Conservation (phyloP, 2,329 filamentous ascomycete genomes). For the Penicillium sp. region DNA sequence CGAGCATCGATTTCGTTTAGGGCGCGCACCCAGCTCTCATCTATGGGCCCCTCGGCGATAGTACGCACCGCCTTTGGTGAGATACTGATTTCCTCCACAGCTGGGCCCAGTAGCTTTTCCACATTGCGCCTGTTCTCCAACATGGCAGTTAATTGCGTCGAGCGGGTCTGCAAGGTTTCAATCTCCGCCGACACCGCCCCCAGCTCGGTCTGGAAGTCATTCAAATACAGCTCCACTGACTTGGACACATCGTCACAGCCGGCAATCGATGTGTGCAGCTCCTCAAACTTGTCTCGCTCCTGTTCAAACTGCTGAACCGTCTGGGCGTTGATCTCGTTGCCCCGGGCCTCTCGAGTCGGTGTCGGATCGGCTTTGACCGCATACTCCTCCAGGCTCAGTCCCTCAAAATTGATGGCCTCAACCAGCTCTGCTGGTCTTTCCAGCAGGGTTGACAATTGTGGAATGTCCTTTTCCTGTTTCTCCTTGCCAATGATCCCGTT, state of each 20-base stretch:
- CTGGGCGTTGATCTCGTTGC: slow-evolving; percentile 51
- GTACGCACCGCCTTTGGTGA: slow-evolving; percentile 79
- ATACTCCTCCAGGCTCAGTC: slow-evolving; percentile 72
- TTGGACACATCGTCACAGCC: slow-evolving; percentile 91
- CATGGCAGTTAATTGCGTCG: slow-evolving; percentile 75
- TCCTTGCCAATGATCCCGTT: slow-evolving; percentile 55
- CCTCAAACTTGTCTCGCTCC: slow-evolving; percentile 82
- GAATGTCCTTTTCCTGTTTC: slow-evolving; percentile 12
- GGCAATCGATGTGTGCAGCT: slow-evolving; percentile 81
- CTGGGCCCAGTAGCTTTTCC: slow-evolving; percentile 79
- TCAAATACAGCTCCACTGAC: slow-evolving; percentile 89
- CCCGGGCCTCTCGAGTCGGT: slow-evolving; percentile 24
- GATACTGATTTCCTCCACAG: slow-evolving; percentile 88
- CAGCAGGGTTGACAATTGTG: slow-evolving; percentile 2
- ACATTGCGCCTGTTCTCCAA: slow-evolving; percentile 86
- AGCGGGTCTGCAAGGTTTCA: slow-evolving; percentile 85
- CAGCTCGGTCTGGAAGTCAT: slow-evolving; percentile 89
- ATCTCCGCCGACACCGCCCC: slow-evolving; percentile 92
- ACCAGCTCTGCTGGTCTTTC: slow-evolving; percentile 51
- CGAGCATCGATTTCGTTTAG: slow-evolving; percentile 81
- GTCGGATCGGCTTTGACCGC: slow-evolving; percentile 39
- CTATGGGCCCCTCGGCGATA: slow-evolving; percentile 84
- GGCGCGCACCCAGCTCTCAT: slow-evolving; percentile 82
- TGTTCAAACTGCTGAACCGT: slow-evolving; percentile 73
- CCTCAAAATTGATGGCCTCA: slow-evolving; percentile 73